Conservation (phyloP, 495 filamentous ascomycete species). For the Talaromyces proteolyticus region DNA sequence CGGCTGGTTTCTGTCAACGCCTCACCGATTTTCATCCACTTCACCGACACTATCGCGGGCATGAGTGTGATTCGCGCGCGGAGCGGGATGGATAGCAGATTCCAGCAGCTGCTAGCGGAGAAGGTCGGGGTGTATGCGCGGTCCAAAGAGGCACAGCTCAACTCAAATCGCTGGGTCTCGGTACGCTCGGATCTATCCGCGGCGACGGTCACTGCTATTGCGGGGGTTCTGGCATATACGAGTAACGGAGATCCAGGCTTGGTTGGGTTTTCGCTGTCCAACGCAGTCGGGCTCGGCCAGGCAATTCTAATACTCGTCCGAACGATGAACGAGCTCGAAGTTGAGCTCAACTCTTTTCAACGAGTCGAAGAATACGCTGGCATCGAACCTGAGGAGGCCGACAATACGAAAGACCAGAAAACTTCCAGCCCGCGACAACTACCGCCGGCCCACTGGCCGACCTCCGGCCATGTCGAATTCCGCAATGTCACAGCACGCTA, state of each 20-base stretch:
- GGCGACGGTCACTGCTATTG: constrained; percentile 36
- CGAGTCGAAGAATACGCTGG: constrained; percentile 41
- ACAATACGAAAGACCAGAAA: constrained; percentile 9
- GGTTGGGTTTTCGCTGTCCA: constrained; percentile 45
- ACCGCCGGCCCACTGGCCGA: constrained; percentile 46
- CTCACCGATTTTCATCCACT: constrained; percentile 45
- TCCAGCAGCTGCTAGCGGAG: constrained; percentile 34
- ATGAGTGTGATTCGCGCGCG: constrained; percentile 42
- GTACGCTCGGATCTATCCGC: constrained; percentile 42
- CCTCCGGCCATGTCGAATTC: constrained; percentile 41
- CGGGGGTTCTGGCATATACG: constrained; percentile 38
- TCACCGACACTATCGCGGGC: constrained; percentile 42
- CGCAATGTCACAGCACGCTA: constrained; percentile 44
- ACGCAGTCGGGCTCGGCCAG: constrained; percentile 40
- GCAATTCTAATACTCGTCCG: constrained; percentile 39
- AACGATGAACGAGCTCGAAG: constrained; percentile 41
- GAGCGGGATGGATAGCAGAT: constrained; percentile 34
- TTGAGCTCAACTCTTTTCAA: constrained; percentile 44
- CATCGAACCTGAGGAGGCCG: constrained; percentile 38
- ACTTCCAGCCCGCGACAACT: not conserved
- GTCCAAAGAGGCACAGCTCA: constrained; percentile 37
- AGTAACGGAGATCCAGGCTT: constrained; percentile 32
- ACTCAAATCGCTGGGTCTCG: constrained; percentile 46
- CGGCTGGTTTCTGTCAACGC: constrained; percentile 36
- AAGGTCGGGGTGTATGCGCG: constrained; percentile 30